Conservation (phyloP, 345 rosid genomes). For the Populus deltoides region DNA sequence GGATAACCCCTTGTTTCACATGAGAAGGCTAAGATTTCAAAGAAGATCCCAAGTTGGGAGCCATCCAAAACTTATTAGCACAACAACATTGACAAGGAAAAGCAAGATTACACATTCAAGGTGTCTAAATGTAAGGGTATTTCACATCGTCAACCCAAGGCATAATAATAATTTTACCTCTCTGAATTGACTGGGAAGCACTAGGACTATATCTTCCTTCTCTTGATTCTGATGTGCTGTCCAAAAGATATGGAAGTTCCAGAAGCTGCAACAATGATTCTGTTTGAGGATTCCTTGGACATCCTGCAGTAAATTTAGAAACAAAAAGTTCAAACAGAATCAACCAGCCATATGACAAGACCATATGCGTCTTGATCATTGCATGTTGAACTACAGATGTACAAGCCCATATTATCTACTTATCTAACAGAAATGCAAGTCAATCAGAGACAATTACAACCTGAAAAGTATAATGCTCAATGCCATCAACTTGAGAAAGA, state of each 20-base stretch:
- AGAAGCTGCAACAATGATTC: conserved; percentile 66
- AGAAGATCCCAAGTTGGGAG: background rate
- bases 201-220: conserved; percentile 22
- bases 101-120: background rate
- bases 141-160: background rate
- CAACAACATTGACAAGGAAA: background rate
- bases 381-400: conserved; percentile 6
- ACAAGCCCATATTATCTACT: too few species aligned
- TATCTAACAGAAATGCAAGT: too few species aligned
- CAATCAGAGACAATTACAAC: too few species aligned
- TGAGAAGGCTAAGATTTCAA: background rate
- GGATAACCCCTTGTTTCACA: background rate
- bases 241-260: conserved; percentile 81
- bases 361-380: background rate
- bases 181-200: conserved; percentile 33
- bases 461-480: too few species aligned
- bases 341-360: background rate
- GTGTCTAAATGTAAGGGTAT: background rate
- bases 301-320: conserved; percentile 34
- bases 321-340: background rate
- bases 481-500: too few species aligned
- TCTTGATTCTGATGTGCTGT: conserved; percentile 42
- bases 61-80: background rate
- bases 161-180: conserved; percentile 32
- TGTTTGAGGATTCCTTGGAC: conserved; percentile 70